Base-by-base conservation (phyloP, 805 yeast species). In the Candida peoriensis region DNA sequence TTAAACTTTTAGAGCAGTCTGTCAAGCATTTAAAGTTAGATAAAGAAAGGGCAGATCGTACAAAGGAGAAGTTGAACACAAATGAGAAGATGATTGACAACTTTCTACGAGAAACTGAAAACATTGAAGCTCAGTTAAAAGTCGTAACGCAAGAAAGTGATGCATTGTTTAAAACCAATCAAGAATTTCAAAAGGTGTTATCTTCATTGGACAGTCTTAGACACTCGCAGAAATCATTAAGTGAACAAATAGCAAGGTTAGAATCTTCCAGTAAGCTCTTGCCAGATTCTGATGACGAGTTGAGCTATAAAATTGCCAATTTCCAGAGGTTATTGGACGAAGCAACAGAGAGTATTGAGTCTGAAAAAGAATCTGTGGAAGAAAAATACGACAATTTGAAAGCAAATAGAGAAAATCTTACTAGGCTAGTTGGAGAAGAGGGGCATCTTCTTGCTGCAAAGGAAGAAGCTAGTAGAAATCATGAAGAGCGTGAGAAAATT, bases 21-120 rank as follows among this genome's bases (percentile, higher is more conserved):
- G 95, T 86, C 0, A 77, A 77, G 34, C 94, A 88, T 55, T 62
- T 87, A 37, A 72, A 75, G 47, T 65, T 70, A 10, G 97, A 93
- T 50, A 76, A 76, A 46, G 78, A 76, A 13, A 69, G 95, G 26
- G 89, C 95, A 0, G 70, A 66, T 19, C 70, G 71, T 30, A 76
- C 81, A 13, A 60, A 66, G 31, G 61, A 64, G 14, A 73, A 70
- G 35, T 58, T 81, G 5, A 52, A 57, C 0, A 60, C 61, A 6
- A 60, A 81, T 21, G 54, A 66, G 14, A 39, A 44, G 0, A 63
- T 70, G 24, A 69, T 81, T 1, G 69, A 66, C 1, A 41, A 38
- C 2, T 76, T 70, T 38, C 63, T 67, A 17, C 53, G 48, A 6
- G 74, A 81, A 34, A 76, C 81, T 4, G 67, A 62, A 1, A 50